These are phyloP conservation scores for Erodium chrysanthum DNA, from an alignment of 441 rosid species.

Conservation along the genomic window DNA sequence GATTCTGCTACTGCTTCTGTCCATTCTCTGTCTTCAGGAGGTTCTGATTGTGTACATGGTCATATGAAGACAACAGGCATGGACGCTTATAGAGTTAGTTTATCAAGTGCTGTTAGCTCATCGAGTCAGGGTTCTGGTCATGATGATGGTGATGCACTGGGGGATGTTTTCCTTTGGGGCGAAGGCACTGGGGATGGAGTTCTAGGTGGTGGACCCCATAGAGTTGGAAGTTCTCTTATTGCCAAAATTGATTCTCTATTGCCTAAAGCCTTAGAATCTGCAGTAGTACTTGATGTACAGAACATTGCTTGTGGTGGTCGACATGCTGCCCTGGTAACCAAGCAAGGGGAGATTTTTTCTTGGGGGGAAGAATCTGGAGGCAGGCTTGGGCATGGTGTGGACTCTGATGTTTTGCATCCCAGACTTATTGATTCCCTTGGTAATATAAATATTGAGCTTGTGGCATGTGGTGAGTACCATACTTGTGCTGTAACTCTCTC, in stretches of 20 bases:
- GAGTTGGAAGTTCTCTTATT: slow-evolving; percentile 46
- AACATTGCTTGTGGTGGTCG: slow-evolving; percentile 83
- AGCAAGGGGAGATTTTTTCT: slow-evolving; percentile 83
- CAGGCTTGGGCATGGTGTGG: slow-evolving; percentile 96
- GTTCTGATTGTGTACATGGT: slow-evolving; percentile 74
- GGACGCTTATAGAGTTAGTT: slow-evolving; percentile 88
- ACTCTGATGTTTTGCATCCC: slow-evolving; percentile 73
- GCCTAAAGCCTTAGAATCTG: slow-evolving; percentile 28
- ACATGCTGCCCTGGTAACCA: slow-evolving; percentile 86
- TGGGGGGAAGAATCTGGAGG: slow-evolving; percentile 99
- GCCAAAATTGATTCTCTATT: slow-evolving; percentile 61
- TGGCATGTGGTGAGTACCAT: slow-evolving; percentile 89
- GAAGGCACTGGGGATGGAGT: slow-evolving; percentile 80
- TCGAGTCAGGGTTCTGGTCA: slow-evolving; percentile 98
- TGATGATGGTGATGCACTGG: slow-evolving; percentile 93
- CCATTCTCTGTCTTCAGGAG: slow-evolving; percentile 81
- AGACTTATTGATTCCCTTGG: slow-evolving; percentile 73
- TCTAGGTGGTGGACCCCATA: slow-evolving; percentile 77
- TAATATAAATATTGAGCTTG: slow-evolving; percentile 72
- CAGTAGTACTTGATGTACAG: slow-evolving; percentile 85
- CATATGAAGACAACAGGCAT: slow-evolving; percentile 50
- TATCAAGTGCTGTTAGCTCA: slow-evolving; percentile 21
- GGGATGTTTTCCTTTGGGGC: slow-evolving; percentile 96
- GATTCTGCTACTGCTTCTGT: slow-evolving; percentile 72
- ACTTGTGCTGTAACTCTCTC: slow-evolving; percentile 94